Evolutionary conservation across 31 red algal genomes (phyloP).

Genomic region (Asparagopsis taxiformis): DNA sequence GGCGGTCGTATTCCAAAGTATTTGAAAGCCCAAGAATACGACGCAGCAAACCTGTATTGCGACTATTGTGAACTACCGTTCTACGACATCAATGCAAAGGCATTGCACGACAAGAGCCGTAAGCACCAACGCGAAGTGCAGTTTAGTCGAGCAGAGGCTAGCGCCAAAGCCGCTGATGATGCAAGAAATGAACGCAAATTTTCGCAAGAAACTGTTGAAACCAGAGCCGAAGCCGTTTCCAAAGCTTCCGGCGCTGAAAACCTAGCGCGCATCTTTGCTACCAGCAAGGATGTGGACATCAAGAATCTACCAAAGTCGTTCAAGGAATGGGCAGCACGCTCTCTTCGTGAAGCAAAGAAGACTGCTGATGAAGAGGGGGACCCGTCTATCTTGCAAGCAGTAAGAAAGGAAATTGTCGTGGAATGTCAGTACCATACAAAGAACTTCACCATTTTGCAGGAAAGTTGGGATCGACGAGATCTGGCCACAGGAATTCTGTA

Average conservation of each 20-base stretch:
- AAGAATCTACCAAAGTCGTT: background rate
- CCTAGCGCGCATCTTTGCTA: background rate
- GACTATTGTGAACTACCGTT: background rate
- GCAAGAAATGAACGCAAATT: background rate
- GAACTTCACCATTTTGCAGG: background rate
- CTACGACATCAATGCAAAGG: background rate
- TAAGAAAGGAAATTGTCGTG: background rate
- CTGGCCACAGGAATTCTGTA: background rate
- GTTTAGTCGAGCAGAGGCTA: background rate
- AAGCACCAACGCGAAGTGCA: conserved; percentile 1
- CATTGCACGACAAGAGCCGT: background rate
- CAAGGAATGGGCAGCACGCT: background rate
- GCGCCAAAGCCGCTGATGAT: background rate
- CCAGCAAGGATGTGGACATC: background rate
- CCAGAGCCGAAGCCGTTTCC: background rate
- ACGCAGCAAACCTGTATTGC: background rate
- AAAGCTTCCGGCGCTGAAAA: background rate
- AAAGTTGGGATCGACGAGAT: background rate
- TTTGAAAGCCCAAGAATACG: background rate
- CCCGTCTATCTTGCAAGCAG: background rate
- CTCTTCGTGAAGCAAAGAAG: background rate
- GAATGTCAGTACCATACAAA: background rate
- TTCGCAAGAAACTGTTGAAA: background rate
- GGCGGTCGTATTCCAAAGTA: background rate
- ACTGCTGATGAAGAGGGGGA: background rate